These are phyloP conservation scores for Fibroporia radiculosa DNA, from an alignment of 768 basidiomycete genomes.

Conservation along the genomic window DNA sequence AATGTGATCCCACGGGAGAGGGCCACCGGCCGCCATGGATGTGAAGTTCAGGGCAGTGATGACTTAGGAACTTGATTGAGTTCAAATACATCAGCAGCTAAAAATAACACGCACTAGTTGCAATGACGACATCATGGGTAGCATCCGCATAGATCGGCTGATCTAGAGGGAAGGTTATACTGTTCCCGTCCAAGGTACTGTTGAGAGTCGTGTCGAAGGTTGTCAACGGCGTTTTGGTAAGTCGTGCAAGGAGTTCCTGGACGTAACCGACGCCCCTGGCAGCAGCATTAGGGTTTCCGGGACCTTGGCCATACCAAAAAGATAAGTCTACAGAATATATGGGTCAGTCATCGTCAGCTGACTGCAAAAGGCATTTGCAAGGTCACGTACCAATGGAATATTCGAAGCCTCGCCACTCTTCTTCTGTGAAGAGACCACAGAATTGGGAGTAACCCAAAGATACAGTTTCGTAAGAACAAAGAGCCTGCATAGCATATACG, in stretches of 20 bases:
- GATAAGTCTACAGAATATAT: conserved; percentile 9
- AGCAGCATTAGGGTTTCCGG: conserved; percentile 35
- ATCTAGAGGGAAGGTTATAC: conserved; percentile 27
- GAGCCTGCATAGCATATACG: conserved; percentile 29
- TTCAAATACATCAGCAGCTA: background rate
- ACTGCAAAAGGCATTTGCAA: background rate
- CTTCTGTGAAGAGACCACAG: conserved; percentile 42
- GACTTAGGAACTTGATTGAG: conserved; percentile 15
- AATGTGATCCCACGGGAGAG: conserved; percentile 32
- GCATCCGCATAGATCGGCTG: conserved; percentile 38
- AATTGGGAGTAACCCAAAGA: conserved; percentile 41
- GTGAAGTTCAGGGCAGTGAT: conserved; percentile 40
- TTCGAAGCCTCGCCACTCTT: conserved; percentile 45
- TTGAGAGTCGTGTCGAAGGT: conserved; percentile 39
- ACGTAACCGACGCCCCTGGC: conserved; percentile 33
- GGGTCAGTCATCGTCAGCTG: background rate
- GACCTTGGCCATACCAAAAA: conserved; percentile 32
- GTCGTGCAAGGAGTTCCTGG: conserved; percentile 36
- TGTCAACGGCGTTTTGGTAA: conserved; percentile 30
- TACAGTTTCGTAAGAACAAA: conserved; percentile 41
- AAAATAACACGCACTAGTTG: conserved; percentile 22
- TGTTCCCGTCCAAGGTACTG: conserved; percentile 33
- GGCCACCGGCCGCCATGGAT: conserved; percentile 32
- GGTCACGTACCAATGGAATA: conserved; percentile 28
- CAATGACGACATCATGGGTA: conserved; percentile 37